Conservation (phyloP, 148 eudicot species). For the Spergularia bocconei region DNA sequence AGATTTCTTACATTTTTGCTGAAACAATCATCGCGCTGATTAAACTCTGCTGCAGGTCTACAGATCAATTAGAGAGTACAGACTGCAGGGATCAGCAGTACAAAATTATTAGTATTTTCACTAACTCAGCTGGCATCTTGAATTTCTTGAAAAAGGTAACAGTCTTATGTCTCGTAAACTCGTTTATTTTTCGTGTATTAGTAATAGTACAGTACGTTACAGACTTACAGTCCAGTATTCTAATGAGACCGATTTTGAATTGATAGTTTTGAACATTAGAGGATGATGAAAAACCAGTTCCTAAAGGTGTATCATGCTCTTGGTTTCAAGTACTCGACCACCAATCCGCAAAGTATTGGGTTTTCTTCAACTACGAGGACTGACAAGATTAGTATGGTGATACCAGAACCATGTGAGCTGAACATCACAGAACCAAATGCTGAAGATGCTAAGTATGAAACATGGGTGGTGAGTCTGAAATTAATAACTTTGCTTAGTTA, state of each 20-base stretch:
- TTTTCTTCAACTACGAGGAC: conserved; percentile 17
- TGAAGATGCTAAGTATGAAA: conserved; percentile 24
- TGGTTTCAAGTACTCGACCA: conserved; percentile 29
- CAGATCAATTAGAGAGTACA: background rate
- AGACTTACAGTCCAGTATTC: background rate
- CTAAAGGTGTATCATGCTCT: conserved; percentile 31
- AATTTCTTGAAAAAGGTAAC: conserved; percentile 20
- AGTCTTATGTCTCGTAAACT: background rate
- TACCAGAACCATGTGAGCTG: conserved; percentile 36
- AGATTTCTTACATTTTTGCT: conserved; percentile 13
- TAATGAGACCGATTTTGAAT: background rate
- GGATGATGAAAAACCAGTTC: conserved; percentile 35
- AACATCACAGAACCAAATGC: conserved; percentile 10
- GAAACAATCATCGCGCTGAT: conserved; percentile 8
- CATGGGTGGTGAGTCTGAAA: conserved; percentile 32
- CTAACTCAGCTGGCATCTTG: background rate
- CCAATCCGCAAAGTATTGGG: conserved; percentile 7
- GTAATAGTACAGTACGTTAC: background rate
- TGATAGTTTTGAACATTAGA: background rate
- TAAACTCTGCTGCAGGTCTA: conserved; percentile 18
- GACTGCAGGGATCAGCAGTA: conserved; percentile 4
- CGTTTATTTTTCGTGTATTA: background rate
- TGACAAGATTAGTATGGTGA: conserved; percentile 28
- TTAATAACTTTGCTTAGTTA: background rate
- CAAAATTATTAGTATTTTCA: conserved; percentile 7